phyloP scores from a whole-genome alignment of 495 filamentous ascomycete genomes.

The Astrocystis sublimbata region DNA sequence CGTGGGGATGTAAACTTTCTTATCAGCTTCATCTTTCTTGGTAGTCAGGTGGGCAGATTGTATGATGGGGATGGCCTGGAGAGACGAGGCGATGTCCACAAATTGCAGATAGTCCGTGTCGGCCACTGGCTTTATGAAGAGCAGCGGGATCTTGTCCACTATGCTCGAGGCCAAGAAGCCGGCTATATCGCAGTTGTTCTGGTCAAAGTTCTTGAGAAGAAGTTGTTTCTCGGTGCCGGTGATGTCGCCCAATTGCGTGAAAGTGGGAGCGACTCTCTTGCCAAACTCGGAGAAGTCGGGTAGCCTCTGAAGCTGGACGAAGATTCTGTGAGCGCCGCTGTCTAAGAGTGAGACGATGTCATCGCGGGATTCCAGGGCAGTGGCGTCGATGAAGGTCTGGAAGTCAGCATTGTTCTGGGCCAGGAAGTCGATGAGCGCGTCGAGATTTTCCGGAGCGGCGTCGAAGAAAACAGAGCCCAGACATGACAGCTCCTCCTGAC shows the following conservation, averaged over 20 bases:
- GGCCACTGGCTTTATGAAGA: constrained; percentile 47
- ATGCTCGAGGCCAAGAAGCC: constrained; percentile 49
- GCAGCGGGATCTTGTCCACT: constrained; percentile 43
- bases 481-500: constrained; percentile 70
- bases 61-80: constrained; percentile 75
- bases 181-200: constrained; percentile 36
- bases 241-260: constrained; percentile 34
- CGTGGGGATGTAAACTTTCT: constrained; percentile 63
- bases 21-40: constrained; percentile 55
- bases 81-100: constrained; percentile 53
- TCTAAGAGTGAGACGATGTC: constrained; percentile 82
- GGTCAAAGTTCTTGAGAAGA: constrained; percentile 50
- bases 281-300: constrained; percentile 46
- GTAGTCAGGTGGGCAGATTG: constrained; percentile 67
- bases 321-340: constrained; percentile 82
- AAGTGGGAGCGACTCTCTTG: constrained; percentile 43
- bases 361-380: constrained; percentile 62
- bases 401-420: constrained; percentile 65
- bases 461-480: constrained; percentile 75
- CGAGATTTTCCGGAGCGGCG: constrained; percentile 56
- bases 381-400: constrained; percentile 74
- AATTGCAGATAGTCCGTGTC: constrained; percentile 52
- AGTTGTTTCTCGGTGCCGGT: constrained; percentile 40
- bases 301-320: constrained; percentile 69
- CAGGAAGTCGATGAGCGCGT: constrained; percentile 66